A percentile compares a stretch with the other conserved stretches of the same genome.
These are phyloP conservation scores for Mycena pura DNA, from an alignment of 768 basidiomycete genomes.

Conservation along the genomic window DNA sequence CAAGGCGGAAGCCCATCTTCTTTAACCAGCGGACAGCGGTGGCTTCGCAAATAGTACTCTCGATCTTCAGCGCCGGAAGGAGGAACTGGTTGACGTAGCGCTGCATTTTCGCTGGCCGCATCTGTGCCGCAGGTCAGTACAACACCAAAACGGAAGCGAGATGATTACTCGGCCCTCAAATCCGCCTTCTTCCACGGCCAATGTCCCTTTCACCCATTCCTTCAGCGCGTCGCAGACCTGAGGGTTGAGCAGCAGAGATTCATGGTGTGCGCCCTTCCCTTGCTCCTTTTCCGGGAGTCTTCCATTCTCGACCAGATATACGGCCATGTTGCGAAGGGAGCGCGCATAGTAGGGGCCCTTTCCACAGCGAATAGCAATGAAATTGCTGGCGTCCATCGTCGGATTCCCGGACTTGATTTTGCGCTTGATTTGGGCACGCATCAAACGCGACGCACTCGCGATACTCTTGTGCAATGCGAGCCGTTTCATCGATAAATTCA, in stretches of 20 bases:
- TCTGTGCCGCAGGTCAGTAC: too few species aligned
- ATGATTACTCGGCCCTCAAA: background rate
- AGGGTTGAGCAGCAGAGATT: background rate
- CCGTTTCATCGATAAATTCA: background rate
- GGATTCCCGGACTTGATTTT: background rate
- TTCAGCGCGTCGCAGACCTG: background rate
- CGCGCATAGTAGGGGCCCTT: conserved; percentile 1
- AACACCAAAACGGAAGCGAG: too few species aligned
- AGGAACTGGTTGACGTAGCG: background rate
- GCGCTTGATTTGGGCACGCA: background rate
- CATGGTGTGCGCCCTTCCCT: conserved; percentile 9
- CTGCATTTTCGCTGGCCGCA: too few species aligned
- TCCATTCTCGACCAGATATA: background rate
- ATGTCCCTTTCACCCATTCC: background rate
- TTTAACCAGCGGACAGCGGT: background rate
- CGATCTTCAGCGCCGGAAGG: background rate
- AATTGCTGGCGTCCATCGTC: background rate
- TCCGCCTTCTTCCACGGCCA: background rate
- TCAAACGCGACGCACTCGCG: background rate
- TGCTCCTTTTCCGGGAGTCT: conserved; percentile 4
- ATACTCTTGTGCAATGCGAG: background rate
- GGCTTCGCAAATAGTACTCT: background rate
- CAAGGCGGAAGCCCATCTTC: background rate
- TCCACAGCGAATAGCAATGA: background rate
- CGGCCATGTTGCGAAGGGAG: background rate